phyloP scores from a whole-genome alignment of 2,329 filamentous ascomycete species.

The Xylaria arbuscula region DNA sequence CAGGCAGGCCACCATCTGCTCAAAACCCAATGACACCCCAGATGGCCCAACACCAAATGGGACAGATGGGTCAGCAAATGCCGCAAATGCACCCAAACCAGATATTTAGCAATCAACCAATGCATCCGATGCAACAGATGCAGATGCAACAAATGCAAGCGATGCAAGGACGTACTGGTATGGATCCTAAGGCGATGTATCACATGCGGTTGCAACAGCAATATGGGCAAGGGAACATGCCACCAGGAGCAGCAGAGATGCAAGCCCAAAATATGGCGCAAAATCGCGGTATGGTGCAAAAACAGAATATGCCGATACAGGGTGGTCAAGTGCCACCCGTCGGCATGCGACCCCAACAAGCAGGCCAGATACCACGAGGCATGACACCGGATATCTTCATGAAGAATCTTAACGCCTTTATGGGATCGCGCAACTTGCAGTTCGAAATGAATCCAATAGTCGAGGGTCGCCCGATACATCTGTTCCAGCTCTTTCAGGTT shows the following conservation, averaged over 20 bases:
- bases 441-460: conserved; percentile 81
- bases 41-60: conserved; percentile 66
- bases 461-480: conserved; percentile 76
- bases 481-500: conserved; percentile 80
- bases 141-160: conserved; percentile 57
- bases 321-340: conserved; percentile 67
- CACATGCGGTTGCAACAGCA: conserved; percentile 87
- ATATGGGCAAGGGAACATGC: conserved; percentile 69
- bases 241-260: conserved; percentile 61
- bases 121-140: conserved; percentile 62
- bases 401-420: conserved; percentile 80
- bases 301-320: conserved; percentile 62
- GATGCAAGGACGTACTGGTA: conserved; percentile 62
- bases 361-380: conserved; percentile 53
- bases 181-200: conserved; percentile 80
- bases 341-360: conserved; percentile 60
- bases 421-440: conserved; percentile 76
- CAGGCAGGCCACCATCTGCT: conserved; percentile 65
- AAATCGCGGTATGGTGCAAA: conserved; percentile 64
- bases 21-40: conserved; percentile 64
- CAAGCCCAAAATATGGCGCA: conserved; percentile 56
- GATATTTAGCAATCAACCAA: conserved; percentile 54
- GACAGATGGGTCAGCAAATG: conserved; percentile 48
- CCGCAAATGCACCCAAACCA: conserved; percentile 54
- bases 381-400: conserved; percentile 76